Percentiles rank a stretch among this genome's conserved stretches.
Evolutionary conservation across 441 rosid species (phyloP).

Genomic region (Heliophila coronopifolia): DNA sequence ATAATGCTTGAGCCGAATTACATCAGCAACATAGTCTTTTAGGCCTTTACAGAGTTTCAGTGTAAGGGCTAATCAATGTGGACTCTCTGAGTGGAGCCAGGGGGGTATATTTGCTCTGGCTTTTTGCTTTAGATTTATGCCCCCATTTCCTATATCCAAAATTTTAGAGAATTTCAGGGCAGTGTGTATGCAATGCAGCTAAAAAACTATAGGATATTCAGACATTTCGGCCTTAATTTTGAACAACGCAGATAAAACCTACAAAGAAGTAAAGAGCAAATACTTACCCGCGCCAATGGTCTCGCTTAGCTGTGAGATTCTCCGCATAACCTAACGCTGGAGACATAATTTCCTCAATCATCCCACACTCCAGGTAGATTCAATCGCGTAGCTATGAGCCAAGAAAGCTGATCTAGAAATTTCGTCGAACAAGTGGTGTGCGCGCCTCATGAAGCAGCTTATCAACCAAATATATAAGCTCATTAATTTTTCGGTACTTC

Average conservation of each 20-base stretch:
- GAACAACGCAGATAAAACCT: not conserved
- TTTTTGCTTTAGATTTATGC: no score
- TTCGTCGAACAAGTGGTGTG: slow-evolving; percentile 17
- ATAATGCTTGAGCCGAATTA: not conserved
- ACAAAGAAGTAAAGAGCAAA: not conserved
- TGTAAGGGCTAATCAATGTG: no score
- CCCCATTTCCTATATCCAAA: no score
- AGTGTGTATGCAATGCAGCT: no score
- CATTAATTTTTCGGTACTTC: not conserved
- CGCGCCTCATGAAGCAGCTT: not conserved
- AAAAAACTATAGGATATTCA: not conserved
- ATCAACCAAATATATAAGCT: not conserved
- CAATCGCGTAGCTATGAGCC: not conserved
- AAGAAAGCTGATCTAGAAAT: not conserved
- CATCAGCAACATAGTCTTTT: not conserved
- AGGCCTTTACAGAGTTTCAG: no score
- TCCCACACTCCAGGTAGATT: not conserved
- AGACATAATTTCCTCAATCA: not conserved
- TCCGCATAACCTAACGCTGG: not conserved
- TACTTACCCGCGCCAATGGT: not conserved
- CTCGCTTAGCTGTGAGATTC: not conserved
- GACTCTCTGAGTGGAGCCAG: no score
- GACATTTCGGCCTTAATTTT: no score
- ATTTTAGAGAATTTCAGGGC: no score
- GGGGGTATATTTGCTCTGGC: no score